Evolutionary conservation across 192 early-diverging fungal genomes (phyloP).

Genomic region (Backusella psychrophila): DNA sequence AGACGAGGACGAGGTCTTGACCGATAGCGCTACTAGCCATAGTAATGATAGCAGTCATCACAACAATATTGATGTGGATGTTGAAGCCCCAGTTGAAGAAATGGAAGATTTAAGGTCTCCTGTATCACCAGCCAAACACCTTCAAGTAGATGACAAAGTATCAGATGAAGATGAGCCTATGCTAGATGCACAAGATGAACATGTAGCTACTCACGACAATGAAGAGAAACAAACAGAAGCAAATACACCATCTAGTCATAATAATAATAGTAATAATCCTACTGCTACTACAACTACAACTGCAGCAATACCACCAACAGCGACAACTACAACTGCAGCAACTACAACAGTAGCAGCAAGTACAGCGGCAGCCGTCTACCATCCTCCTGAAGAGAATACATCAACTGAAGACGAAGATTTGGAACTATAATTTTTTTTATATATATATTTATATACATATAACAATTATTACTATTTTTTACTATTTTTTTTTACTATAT

Average conservation of each 20-base stretch:
- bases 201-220: not conserved
- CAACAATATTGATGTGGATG: no score
- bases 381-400: not conserved
- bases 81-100: not conserved
- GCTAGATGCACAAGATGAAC: not conserved
- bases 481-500: not conserved
- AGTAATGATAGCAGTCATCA: not conserved
- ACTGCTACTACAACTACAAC: not conserved
- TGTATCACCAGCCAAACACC: not conserved
- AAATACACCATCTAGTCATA: not conserved
- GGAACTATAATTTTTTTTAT: not conserved
- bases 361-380: not conserved
- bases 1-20: not conserved
- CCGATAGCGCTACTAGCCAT: not conserved
- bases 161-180: conserved; percentile 13
- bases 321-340: not conserved
- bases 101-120: not conserved
- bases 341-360: not conserved
- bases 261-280: not conserved
- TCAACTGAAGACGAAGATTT: not conserved
- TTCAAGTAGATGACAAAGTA: not conserved
- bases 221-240: not conserved
- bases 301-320: not conserved
- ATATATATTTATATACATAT: not conserved
- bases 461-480: not conserved